These are phyloP conservation scores for Acanthamoeba quina DNA, from an alignment of 208 protist genomes.

Conservation along the genomic window DNA sequence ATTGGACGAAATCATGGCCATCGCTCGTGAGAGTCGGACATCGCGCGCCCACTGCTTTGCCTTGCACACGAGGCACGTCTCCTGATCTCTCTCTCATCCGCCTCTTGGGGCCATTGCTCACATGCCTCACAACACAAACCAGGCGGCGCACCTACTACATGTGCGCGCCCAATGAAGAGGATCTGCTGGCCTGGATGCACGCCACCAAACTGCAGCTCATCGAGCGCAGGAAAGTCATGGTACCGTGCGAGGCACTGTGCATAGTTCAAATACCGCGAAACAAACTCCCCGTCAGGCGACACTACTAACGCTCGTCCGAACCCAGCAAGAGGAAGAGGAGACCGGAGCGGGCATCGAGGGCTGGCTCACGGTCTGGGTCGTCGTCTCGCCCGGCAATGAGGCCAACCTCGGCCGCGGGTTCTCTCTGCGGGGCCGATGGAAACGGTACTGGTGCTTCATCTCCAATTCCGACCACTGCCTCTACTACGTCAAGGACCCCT, in stretches of 20 bases:
- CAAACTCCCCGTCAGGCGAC: too few relatives aligned
- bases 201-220: not conserved
- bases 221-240: not conserved
- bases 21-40: not conserved
- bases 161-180: not conserved
- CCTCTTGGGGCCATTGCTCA: too few relatives aligned
- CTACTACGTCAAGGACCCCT: slow-evolving; percentile 1
- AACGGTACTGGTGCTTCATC: slow-evolving; percentile 6
- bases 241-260: too few relatives aligned
- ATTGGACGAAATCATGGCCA: not conserved
- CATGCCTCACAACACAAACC: too few relatives aligned
- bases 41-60: not conserved
- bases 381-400: not conserved
- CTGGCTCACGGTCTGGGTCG: not conserved
- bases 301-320: too few relatives aligned
- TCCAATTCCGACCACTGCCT: not conserved
- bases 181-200: slow-evolving; percentile 1
- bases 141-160: not conserved
- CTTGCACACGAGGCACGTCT: not conserved
- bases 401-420: not conserved
- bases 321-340: not conserved
- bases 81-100: too few relatives aligned
- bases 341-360: not conserved
- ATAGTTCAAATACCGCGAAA: too few relatives aligned
- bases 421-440: not conserved